Evolutionary conservation across 2,329 filamentous ascomycete species (phyloP).

Genomic region (Colletotrichum australisinense): DNA sequence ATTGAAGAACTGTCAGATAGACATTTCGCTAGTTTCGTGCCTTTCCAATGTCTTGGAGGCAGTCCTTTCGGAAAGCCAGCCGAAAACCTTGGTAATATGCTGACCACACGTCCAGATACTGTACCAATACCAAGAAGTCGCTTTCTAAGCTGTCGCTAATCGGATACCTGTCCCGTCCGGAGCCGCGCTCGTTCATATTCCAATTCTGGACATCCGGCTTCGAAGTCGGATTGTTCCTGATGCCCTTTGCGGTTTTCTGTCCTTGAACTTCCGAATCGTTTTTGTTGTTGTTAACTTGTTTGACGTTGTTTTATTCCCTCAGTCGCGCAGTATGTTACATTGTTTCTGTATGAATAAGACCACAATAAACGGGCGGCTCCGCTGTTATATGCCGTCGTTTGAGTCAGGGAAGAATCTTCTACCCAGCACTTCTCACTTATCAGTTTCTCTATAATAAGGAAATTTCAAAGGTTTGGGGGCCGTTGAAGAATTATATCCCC

Average conservation of each 20-base stretch:
- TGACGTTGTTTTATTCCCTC: neutral
- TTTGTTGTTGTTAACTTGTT: too few species aligned
- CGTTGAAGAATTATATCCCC: neutral
- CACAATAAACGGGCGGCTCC: neutral
- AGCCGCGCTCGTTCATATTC: neutral
- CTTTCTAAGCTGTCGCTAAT: neutral
- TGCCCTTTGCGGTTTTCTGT: neutral
- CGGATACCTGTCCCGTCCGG: neutral
- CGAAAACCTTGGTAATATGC: neutral
- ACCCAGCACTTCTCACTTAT: neutral
- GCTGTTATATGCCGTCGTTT: neutral
- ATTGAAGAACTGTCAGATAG: neutral
- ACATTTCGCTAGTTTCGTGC: neutral
- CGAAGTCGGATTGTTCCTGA: neutral
- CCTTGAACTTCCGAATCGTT: neutral
- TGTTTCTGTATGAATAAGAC: neutral
- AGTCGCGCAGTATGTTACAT: neutral
- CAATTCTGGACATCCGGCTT: neutral
- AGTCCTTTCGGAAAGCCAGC: conserved; percentile 10
- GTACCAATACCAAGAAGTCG: neutral
- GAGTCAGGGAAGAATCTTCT: neutral
- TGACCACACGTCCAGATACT: neutral
- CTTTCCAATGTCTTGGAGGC: neutral
- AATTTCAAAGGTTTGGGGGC: neutral
- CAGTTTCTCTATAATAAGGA: neutral